phyloP scores from a whole-genome alignment of 805 yeast species.

The Monosporozyma servazzii region DNA sequence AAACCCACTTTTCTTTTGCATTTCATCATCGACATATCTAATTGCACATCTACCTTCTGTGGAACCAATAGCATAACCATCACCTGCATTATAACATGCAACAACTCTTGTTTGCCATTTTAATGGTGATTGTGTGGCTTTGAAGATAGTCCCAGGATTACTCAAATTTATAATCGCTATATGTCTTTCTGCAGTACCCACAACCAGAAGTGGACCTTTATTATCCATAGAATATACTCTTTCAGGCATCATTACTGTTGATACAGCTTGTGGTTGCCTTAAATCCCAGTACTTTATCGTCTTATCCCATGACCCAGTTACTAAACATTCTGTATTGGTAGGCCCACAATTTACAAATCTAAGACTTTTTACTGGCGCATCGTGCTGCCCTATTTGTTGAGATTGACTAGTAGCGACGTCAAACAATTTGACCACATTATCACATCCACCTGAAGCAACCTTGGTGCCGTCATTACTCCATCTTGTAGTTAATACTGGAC shows the following conservation, averaged over 20 bases:
- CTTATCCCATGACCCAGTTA: conserved; percentile 94
- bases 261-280: conserved; percentile 72
- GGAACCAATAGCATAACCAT: conserved; percentile 87
- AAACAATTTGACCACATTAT: conserved; percentile 74
- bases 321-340: conserved; percentile 67
- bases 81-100: conserved; percentile 81
- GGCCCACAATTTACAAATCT: conserved; percentile 79
- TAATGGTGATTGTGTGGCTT: conserved; percentile 63
- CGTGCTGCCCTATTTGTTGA: conserved; percentile 80
- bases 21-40: conserved; percentile 79
- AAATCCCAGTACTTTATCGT: conserved; percentile 92
- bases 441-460: conserved; percentile 83
- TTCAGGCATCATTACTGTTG: conserved; percentile 78
- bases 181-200: conserved; percentile 90
- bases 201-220: conserved; percentile 71
- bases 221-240: conserved; percentile 86
- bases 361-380: conserved; percentile 65
- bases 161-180: conserved; percentile 68
- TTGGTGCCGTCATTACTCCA: conserved; percentile 86
- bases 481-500: conserved; percentile 71
- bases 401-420: conserved; percentile 77
- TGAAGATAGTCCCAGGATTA: conserved; percentile 75
- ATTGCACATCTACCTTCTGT: conserved; percentile 94
- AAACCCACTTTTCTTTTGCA: conserved; percentile 64
- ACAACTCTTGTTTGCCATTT: conserved; percentile 83